Conservation (phyloP, 176 grass and related monocot genomes). For the Saccharum officinarum region DNA sequence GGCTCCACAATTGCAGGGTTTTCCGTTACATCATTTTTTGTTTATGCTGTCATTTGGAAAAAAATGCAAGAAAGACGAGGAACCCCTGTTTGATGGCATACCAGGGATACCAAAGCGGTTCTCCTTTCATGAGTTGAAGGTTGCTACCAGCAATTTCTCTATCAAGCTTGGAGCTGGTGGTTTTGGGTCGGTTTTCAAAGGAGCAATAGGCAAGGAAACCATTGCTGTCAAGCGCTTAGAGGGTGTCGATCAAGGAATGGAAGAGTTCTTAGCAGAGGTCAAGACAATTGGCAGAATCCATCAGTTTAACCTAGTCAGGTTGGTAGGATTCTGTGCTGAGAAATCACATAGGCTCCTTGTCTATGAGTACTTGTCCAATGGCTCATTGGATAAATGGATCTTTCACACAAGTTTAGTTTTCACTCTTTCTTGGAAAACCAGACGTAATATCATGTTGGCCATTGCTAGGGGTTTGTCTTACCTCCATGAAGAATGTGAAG, state of each 20-base stretch:
- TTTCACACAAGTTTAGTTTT: background rate
- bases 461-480: conserved; percentile 16
- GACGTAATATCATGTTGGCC: background rate
- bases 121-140: conserved; percentile 33
- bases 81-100: conserved; percentile 18
- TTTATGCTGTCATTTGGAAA: conserved; percentile 9
- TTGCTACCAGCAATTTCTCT: conserved; percentile 26
- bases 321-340: conserved; percentile 8
- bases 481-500: conserved; percentile 16
- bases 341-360: conserved; percentile 17
- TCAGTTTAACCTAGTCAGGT: background rate
- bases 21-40: background rate
- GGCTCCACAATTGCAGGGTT: background rate
- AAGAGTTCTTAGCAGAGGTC: conserved; percentile 38
- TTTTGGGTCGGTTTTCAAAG: conserved; percentile 47
- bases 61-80: background rate
- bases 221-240: conserved; percentile 44
- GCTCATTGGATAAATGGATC: conserved; percentile 4
- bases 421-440: background rate
- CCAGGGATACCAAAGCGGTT: conserved; percentile 38
- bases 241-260: conserved; percentile 39
- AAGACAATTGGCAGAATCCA: conserved; percentile 14
- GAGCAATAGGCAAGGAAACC: conserved; percentile 28
- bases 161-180: conserved; percentile 40
- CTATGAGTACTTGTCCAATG: background rate